Conservation (phyloP, 768 basidiomycete genomes). For the Roridomyces roridus region DNA sequence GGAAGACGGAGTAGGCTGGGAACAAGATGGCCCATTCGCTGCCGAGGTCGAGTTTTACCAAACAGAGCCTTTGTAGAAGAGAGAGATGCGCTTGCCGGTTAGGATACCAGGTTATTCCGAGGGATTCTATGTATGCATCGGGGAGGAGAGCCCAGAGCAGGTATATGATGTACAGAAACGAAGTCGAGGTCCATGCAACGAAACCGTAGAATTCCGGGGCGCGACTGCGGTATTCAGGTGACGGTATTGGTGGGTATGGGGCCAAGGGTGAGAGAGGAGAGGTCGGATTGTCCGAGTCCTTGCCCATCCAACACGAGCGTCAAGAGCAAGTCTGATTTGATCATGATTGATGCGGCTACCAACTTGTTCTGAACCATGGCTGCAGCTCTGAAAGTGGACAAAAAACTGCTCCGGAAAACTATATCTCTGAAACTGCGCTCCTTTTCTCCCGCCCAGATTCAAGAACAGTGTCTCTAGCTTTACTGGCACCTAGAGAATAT, state of each 20-base stretch:
- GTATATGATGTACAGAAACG: conserved; percentile 71
- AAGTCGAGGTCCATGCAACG: conserved; percentile 82
- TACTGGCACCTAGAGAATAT: background rate
- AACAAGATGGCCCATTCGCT: conserved; percentile 89
- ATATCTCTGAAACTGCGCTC: conserved; percentile 50
- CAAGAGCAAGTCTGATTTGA: no score
- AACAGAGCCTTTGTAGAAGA: background rate
- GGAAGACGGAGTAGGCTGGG: conserved; percentile 77
- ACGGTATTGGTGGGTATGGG: conserved; percentile 42
- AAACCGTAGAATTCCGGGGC: conserved; percentile 92
- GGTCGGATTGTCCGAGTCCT: conserved; percentile 36
- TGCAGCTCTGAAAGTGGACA: conserved; percentile 50
- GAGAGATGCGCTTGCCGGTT: conserved; percentile 59
- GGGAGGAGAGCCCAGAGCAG: conserved; percentile 84
- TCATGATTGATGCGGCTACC: no score
- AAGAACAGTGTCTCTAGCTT: conserved; percentile 62
- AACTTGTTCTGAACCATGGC: background rate
- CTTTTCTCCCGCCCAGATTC: conserved; percentile 50
- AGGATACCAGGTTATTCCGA: conserved; percentile 88
- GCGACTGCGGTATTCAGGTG: conserved; percentile 60
- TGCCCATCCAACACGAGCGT: no score
- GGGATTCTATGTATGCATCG: conserved; percentile 65
- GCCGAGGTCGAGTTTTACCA: conserved; percentile 4
- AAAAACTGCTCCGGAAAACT: conserved; percentile 59
- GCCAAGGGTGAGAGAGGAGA: conserved; percentile 53